Evolutionary conservation across 208 protist genomes (phyloP).

Genomic region (Wallacemonas sp.): DNA sequence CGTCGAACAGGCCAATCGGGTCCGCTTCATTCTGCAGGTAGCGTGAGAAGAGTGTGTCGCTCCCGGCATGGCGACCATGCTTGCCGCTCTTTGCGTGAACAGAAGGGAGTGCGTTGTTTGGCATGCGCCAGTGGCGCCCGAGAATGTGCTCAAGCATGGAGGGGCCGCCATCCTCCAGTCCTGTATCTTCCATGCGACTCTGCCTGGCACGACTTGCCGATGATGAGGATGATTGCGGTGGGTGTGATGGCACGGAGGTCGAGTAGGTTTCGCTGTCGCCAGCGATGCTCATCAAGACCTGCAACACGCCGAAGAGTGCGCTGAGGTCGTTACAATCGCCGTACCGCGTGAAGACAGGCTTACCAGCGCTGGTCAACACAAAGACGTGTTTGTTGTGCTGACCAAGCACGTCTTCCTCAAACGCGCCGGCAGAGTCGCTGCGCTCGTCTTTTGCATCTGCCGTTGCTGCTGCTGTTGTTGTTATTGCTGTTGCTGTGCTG

Average conservation of each 20-base stretch:
- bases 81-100: too few relatives aligned
- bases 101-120: neutral
- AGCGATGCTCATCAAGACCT: slow-evolving; percentile 57
- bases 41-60: neutral
- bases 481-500: too few relatives aligned
- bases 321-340: slow-evolving; percentile 50
- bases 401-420: slow-evolving; percentile 26
- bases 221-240: too few relatives aligned
- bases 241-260: too few relatives aligned
- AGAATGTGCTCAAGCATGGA: neutral
- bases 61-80: neutral
- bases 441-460: neutral
- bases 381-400: slow-evolving; percentile 76
- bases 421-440: neutral
- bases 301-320: slow-evolving; percentile 71
- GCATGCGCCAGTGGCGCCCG: neutral
- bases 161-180: neutral
- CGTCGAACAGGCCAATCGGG: slow-evolving; percentile 8
- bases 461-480: too few relatives aligned
- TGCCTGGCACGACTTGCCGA: too few relatives aligned
- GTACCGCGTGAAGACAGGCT: slow-evolving; percentile 81
- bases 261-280: slow-evolving; percentile 1
- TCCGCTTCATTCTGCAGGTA: slow-evolving; percentile 9
- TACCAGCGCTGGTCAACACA: slow-evolving; percentile 84
- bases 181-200: too few relatives aligned